phyloP scores from a whole-genome alignment of 2,329 filamentous ascomycete species.

The Verticillium albo-atrum region DNA sequence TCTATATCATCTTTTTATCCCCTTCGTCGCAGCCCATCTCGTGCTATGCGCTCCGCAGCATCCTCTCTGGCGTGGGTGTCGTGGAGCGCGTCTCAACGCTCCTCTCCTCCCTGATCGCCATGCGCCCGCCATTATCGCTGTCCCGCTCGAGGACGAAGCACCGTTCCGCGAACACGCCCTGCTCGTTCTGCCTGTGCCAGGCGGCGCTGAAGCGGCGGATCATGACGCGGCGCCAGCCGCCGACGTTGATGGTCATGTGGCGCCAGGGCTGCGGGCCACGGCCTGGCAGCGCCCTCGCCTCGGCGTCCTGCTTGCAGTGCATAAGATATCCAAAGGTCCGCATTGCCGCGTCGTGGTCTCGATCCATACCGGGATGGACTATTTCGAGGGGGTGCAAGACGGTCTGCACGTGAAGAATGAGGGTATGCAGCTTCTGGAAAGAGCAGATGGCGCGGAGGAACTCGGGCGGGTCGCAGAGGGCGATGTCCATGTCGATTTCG shows the following conservation, averaged over 20 bases:
- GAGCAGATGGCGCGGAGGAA: slow-evolving; percentile 33
- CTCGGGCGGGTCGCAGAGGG: slow-evolving; percentile 23
- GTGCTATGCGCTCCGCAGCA: neutral
- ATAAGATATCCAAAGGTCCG: slow-evolving; percentile 27
- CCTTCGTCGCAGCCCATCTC: neutral
- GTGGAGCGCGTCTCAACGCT: slow-evolving; percentile 11
- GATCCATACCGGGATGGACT: slow-evolving; percentile 22
- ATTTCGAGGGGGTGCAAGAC: slow-evolving; percentile 27
- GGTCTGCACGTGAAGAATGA: slow-evolving; percentile 42
- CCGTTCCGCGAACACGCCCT: slow-evolving; percentile 40
- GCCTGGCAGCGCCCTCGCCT: neutral
- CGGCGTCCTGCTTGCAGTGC: slow-evolving; percentile 16
- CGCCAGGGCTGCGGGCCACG: slow-evolving; percentile 24
- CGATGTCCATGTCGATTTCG: slow-evolving; percentile 43
- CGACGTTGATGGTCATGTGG: slow-evolving; percentile 40
- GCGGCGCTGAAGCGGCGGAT: slow-evolving; percentile 34
- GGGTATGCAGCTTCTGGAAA: slow-evolving; percentile 33
- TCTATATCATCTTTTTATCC: neutral
- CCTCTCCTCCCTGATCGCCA: slow-evolving; percentile 10
- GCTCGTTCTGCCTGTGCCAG: slow-evolving; percentile 35
- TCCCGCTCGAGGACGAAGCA: slow-evolving; percentile 37
- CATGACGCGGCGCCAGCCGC: slow-evolving; percentile 41
- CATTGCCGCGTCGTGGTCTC: slow-evolving; percentile 31
- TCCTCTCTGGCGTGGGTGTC: slow-evolving; percentile 10
- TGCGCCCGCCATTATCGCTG: neutral